phyloP scores from a whole-genome alignment of 2,329 filamentous ascomycete genomes.

The Penicillium nordicum region DNA sequence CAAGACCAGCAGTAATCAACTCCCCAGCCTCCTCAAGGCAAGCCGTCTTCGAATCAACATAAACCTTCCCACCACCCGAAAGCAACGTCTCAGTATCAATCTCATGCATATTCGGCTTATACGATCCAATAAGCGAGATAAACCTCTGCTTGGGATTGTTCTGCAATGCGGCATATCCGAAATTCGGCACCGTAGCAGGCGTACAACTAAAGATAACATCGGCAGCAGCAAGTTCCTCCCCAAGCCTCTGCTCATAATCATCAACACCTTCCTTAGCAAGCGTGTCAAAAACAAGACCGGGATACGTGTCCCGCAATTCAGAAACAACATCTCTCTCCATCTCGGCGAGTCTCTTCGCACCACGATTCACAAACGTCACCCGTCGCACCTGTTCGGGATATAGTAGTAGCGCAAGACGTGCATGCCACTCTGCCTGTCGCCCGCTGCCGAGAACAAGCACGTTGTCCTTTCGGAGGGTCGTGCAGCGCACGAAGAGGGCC shows the following conservation, averaged over 20 bases:
- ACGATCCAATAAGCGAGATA: conserved; percentile 53
- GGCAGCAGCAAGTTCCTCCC: conserved; percentile 29
- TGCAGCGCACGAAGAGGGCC: conserved; percentile 56
- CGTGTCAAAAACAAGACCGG: conserved; percentile 31
- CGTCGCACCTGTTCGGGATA: conserved; percentile 48
- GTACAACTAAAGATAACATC: conserved; percentile 52
- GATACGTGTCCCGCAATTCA: conserved; percentile 37
- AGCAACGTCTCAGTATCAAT: conserved; percentile 46
- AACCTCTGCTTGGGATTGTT: conserved; percentile 41
- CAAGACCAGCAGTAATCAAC: conserved; percentile 41
- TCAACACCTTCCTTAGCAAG: conserved; percentile 63
- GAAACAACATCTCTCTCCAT: conserved; percentile 29
- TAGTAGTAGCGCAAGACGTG: conserved; percentile 50
- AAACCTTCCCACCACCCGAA: conserved; percentile 61
- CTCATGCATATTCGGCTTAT: conserved; percentile 53
- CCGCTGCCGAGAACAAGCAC: conserved; percentile 50
- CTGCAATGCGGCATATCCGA: conserved; percentile 37
- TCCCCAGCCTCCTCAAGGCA: conserved; percentile 49
- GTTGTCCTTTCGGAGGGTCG: conserved; percentile 26
- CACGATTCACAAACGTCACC: conserved; percentile 74
- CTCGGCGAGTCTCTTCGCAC: conserved; percentile 56
- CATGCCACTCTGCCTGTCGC: conserved; percentile 51
- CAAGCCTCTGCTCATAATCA: conserved; percentile 35
- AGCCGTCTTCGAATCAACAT: conserved; percentile 58
- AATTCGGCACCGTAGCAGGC: conserved; percentile 45